Base-by-base conservation (phyloP, 768 basidiomycete genomes). In the Suillus occidentalis region DNA sequence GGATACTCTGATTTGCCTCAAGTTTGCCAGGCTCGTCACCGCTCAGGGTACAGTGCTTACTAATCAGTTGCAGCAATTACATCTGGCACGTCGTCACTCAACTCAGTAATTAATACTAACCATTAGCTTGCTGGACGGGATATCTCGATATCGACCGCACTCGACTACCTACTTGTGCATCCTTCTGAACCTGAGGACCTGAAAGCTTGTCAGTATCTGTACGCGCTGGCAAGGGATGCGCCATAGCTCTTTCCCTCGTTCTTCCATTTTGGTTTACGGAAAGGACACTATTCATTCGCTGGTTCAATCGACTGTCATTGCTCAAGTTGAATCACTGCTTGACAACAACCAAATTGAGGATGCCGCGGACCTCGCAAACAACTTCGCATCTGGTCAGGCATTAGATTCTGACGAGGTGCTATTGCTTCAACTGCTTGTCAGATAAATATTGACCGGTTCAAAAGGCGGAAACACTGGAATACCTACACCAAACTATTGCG, bases 401-500 rank as follows among this genome's bases (percentile, higher is more conserved):
- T 43, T 72, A 42, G 28, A 42, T 59, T 28, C 40, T 42, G 40
- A 59, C 12, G 58, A 59, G 58, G 58, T 59, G 25, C 58, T 4
- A 28, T 40, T 28, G 9, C 18, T 59, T 42, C 39, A 42, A 42
- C 40, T 42, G 28, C 66, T 37, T 70, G 52, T 68, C 61, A 68
- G 66, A 43, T n/a, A 42, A 20, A 55, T 49, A 52, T 57, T 14
- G 14, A 34, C 45, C 6, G 1, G 25, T 40, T 18, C 18, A 42
- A 31, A 82, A 89, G 83, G 80, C 76, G 13, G 89, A 91, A 40
- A 90, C 91, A 69, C 78, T 95, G 57, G 84, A 84, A 65, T 93
- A 92, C 68, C 82, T 94, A 42, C 92, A 92, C 72, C 91, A 94
- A 69, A 87, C 87, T 40, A 85, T 96, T 61, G 95, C 92, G 18